Evolutionary conservation across 148 eudicot genomes (phyloP), one percentile per base, ranked within the genome.

Genomic region (Linanthus parryae): DNA sequence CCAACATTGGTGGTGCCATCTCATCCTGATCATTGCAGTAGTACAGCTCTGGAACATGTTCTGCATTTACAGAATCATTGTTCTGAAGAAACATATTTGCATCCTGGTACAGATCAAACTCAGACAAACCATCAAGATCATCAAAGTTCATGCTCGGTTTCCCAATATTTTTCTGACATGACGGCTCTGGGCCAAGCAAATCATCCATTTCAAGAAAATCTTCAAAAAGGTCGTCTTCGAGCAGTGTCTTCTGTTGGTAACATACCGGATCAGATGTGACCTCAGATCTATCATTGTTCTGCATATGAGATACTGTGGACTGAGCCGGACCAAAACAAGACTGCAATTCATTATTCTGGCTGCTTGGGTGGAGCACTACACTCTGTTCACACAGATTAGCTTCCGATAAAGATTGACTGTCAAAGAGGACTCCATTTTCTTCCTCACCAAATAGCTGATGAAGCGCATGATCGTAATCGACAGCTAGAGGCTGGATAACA

Each of bases 131-230:
- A 73, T 71, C 95, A 59, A 72, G 30, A 21, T 65, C 73, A 47
- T 55, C 61, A 13, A 52, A 47, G 23, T 58, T 52, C 38, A 44
- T 64, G 11, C 36, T 49, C 11, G 66, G 39, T 16, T 43, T 64
- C 48, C 51, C 67, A 27, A n/a, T 20, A 22, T 52, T 48, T 38
- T 62, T 49, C 25, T 23, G 24, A 26, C 39, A n/a, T 22, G 22
- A 54, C 21, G 70, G 68, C n/a, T 60, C 78, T 38, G 85, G 67
- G 15, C 68, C 70, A 56, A 73, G 20, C 33, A 92, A 91, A 62
- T 92, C 99, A 58, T 92, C 68, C 72, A 92, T 72, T 71, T 92
- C 96, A 25, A 78, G 69, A 55, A 47, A 78, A 73, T 73, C 79
- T 25, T 63, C 67, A 40, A 83, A 51, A 52, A 67, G 76, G 48